Conservation (phyloP, 129 eudicot genomes). For the Flaveria trinervia region DNA sequence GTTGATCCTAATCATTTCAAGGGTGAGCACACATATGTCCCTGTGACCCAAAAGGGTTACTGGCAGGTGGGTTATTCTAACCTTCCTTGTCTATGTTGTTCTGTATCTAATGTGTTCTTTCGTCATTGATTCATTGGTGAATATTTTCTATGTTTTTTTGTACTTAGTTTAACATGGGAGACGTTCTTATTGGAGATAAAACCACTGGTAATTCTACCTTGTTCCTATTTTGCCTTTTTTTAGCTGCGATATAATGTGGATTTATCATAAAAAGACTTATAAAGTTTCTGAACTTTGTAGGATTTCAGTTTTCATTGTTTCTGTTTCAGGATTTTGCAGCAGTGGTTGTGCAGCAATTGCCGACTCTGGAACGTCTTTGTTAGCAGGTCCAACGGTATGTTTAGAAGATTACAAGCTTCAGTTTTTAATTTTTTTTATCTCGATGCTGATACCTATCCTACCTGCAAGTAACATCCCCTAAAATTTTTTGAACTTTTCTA, state of each 20-base stretch:
- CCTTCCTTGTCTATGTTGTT: slow-evolving; percentile 3
- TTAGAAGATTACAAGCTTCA: neutral
- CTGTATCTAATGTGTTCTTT: slow-evolving; percentile 12
- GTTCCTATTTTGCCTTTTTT: slow-evolving; percentile 14
- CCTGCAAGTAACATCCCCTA: slow-evolving; percentile 7
- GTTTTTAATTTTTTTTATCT: neutral
- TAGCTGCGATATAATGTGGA: slow-evolving; percentile 3
- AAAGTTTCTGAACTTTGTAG: slow-evolving; percentile 14
- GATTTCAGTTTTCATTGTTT: slow-evolving; percentile 14
- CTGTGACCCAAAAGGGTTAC: slow-evolving; percentile 90
- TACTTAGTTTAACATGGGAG: slow-evolving; percentile 94
- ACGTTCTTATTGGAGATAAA: slow-evolving; percentile 70
- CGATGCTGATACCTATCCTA: neutral
- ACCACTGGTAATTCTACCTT: slow-evolving; percentile 60
- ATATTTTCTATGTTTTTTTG: slow-evolving; percentile 14
- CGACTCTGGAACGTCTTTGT: slow-evolving; percentile 92
- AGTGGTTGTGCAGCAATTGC: slow-evolving; percentile 94
- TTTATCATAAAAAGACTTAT: slow-evolving; percentile 4
- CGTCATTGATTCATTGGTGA: slow-evolving; percentile 18
- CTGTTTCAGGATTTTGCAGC: slow-evolving; percentile 69
- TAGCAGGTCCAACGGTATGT: slow-evolving; percentile 97
- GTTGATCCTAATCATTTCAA: slow-evolving; percentile 84
- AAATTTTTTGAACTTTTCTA: slow-evolving; percentile 23
- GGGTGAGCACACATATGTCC: slow-evolving; percentile 86
- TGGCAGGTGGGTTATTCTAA: slow-evolving; percentile 71